Percentiles rank a stretch among this genome's conserved stretches.
These are phyloP conservation scores for Alternaria alternata DNA, from an alignment of 2,329 filamentous ascomycete species.

Conservation along the genomic window DNA sequence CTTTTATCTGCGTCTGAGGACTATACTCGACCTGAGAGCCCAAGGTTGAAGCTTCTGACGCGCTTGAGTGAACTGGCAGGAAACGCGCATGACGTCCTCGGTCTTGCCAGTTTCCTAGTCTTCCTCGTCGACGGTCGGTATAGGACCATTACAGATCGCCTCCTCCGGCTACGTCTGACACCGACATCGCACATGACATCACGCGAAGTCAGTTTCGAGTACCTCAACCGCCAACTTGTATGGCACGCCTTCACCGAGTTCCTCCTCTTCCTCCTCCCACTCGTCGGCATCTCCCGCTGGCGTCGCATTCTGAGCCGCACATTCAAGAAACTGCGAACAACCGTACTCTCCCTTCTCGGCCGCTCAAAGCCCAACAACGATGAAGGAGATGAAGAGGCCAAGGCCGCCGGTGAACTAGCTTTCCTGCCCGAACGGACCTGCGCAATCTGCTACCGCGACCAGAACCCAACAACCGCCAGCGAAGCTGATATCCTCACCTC, in stretches of 20 bases:
- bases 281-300: constrained; percentile 96
- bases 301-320: constrained; percentile 84
- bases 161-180: constrained; percentile 83
- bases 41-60: constrained; percentile 66
- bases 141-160: constrained; percentile 85
- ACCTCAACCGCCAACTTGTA: constrained; percentile 94
- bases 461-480: constrained; percentile 77
- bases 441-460: constrained; percentile 95
- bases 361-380: constrained; percentile 56
- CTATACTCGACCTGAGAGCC: constrained; percentile 65
- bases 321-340: constrained; percentile 80
- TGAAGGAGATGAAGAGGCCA: constrained; percentile 55
- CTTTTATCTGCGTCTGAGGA: constrained; percentile 79
- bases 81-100: constrained; percentile 80
- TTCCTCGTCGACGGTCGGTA: constrained; percentile 93
- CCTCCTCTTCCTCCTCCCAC: constrained; percentile 91
- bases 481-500: constrained; percentile 72
- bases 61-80: constrained; percentile 73
- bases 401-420: constrained; percentile 72
- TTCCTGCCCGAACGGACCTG: constrained; percentile 94
- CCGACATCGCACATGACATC: constrained; percentile 84
- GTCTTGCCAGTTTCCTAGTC: constrained; percentile 84
- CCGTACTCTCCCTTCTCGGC: constrained; percentile 59
- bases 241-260: constrained; percentile 99
- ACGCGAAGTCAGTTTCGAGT: constrained; percentile 95